Evolutionary conservation across 345 rosid genomes (phyloP).

Genomic region (Populus pruinosa): DNA sequence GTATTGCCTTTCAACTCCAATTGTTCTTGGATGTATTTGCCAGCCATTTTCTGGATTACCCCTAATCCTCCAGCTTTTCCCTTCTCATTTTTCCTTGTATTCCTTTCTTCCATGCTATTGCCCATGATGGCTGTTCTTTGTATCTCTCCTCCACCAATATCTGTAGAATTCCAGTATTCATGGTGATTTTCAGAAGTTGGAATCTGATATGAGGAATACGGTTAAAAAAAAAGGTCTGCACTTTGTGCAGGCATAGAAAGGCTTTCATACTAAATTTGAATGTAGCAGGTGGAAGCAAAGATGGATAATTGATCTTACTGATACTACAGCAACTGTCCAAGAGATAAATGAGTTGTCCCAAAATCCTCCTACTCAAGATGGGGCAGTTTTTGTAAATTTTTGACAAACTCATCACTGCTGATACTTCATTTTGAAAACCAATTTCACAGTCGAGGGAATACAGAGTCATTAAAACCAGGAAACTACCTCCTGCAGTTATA

Average conservation of each 20-base stretch:
- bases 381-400: not conserved
- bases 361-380: not conserved
- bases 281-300: not conserved
- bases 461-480: not conserved
- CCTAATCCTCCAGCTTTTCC: not conserved
- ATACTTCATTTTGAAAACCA: not conserved
- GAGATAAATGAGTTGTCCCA: not conserved
- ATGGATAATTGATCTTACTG: not conserved
- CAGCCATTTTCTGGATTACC: not conserved
- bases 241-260: not conserved
- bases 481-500: too few relatives aligned
- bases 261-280: not conserved
- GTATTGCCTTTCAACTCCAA: not conserved
- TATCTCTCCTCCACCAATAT: not conserved
- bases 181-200: not conserved
- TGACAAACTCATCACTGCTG: not conserved
- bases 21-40: not conserved
- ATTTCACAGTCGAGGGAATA: not conserved
- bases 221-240: not conserved
- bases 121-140: not conserved
- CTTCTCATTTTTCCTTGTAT: not conserved
- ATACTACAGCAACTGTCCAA: not conserved
- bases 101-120: not conserved
- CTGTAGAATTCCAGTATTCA: not conserved
- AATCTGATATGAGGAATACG: not conserved